Evolutionary conservation across 2,329 filamentous ascomycete genomes (phyloP).

Genomic region (Nothophaeocryptopus gaeumannii): DNA sequence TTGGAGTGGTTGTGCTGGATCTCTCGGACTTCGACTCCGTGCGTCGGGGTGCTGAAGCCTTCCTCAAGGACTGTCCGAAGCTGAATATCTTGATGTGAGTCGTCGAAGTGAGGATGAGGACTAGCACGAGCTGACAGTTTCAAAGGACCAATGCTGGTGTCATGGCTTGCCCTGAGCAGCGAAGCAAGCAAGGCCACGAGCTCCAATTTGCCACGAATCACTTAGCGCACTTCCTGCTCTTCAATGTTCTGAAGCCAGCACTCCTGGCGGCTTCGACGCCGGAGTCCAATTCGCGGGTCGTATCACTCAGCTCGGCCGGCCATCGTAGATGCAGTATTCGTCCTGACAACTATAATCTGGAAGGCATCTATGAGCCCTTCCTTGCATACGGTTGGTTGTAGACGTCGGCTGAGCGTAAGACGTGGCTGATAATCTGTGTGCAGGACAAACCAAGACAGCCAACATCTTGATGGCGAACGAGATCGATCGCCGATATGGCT

Average conservation of each 20-base stretch:
- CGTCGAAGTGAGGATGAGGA: not conserved
- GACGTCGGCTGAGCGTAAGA: too few relatives aligned
- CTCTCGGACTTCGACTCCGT: slow-evolving; percentile 31
- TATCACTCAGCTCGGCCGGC: slow-evolving; percentile 45
- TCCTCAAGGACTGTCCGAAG: slow-evolving; percentile 4
- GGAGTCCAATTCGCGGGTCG: slow-evolving; percentile 41
- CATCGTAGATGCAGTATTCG: slow-evolving; percentile 36
- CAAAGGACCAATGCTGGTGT: slow-evolving; percentile 8
- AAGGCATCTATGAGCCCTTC: slow-evolving; percentile 19
- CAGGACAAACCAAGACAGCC: slow-evolving; percentile 48
- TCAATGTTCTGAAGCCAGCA: slow-evolving; percentile 48
- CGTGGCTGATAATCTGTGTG: too few relatives aligned
- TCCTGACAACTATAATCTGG: slow-evolving; percentile 36
- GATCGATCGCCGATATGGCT: slow-evolving; percentile 50
- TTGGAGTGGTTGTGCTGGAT: slow-evolving; percentile 21
- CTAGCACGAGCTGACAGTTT: slow-evolving; percentile 26
- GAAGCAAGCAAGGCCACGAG: slow-evolving; percentile 37
- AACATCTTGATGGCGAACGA: slow-evolving; percentile 52
- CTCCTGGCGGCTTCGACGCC: slow-evolving; percentile 33
- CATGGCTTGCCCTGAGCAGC: slow-evolving; percentile 7
- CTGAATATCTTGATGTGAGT: slow-evolving; percentile 18
- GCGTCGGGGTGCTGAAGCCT: slow-evolving; percentile 27
- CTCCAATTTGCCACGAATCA: slow-evolving; percentile 54
- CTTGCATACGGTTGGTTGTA: slow-evolving; percentile 39
- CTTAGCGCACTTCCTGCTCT: slow-evolving; percentile 53